Evolutionary conservation across 306 rosid genomes (phyloP), one percentile per base, ranked within the genome.

Genomic region (Cicer arietinum): DNA sequence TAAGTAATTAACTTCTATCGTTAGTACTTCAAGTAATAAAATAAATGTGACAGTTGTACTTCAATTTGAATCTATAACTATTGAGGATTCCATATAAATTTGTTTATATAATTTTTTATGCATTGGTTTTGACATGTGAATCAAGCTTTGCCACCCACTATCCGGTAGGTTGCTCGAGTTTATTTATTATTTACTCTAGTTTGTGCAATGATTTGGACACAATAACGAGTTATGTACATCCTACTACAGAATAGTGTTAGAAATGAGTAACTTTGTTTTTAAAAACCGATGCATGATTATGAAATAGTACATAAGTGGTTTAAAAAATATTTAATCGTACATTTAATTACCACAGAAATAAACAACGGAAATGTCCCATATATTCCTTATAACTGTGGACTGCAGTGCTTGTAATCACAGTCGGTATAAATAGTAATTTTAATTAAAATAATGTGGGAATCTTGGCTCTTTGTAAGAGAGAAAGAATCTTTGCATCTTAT

Each of bases 401-500:
- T 25, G 35, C 3, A 60, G 74, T 41, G 11, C 51, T 47, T 69
- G 64, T 13, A 77, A 43, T 50, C 41, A 62, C 48, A 35, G 20
- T 61, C 10, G 63, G 52, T 20, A n/a, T 66, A 68, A 61, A 56
- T 20, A 70, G 50, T 48, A 35, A 16, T 54, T 52, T 54, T 17
- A 8, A 35, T 62, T 43, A 54, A 18, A 50, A 43, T 52, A 73
- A 25, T 37, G 8, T n/a, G 65, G 71, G 79, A 79, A 85, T 68
- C 77, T 78, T 14, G 77, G 69, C 69, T 78, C 64, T 40, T 46
- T 69, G 80, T 71, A 63, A 46, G 74, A 68, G 74, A 69, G 71
- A 73, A 66, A 40, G 51, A 84, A 78, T 74, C 82, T 79, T 42
- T 48, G 9, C 57, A 18, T 51, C 42, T 75, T 39, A 10, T 57